Percentiles rank a stretch among this genome's conserved stretches.
Conservation (phyloP, 139 green algal species). For the Nannochloris sp. region DNA sequence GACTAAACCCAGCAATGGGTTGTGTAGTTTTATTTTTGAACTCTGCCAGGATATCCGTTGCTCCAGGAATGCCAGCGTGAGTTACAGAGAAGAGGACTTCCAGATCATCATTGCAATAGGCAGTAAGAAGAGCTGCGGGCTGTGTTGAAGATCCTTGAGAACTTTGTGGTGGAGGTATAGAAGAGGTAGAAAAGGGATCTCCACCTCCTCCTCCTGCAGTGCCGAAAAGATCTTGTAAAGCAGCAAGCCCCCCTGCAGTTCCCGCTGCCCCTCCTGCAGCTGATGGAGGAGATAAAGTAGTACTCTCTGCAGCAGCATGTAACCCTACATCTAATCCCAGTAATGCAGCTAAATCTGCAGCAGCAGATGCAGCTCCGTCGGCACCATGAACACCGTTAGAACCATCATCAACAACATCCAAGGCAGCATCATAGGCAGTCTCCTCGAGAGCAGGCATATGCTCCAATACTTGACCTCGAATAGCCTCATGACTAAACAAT, state of each 20-base stretch:
- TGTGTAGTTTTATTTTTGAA: slow-evolving; percentile 52
- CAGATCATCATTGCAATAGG: slow-evolving; percentile 58
- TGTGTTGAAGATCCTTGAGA: slow-evolving; percentile 5
- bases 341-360: slow-evolving; percentile 29
- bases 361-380: slow-evolving; percentile 18
- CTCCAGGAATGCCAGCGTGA: slow-evolving; percentile 38
- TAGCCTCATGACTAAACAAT: slow-evolving; percentile 53
- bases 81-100: slow-evolving; percentile 51
- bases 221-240: too few species aligned
- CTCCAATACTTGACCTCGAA: slow-evolving; percentile 69
- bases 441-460: slow-evolving; percentile 89
- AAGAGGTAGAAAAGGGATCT: not conserved
- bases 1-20: slow-evolving; percentile 64
- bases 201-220: not conserved
- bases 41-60: slow-evolving; percentile 57
- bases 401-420: not conserved
- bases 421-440: slow-evolving; percentile 44
- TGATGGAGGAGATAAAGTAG: too few species aligned
- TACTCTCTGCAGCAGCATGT: too few species aligned
- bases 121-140: slow-evolving; percentile 26
- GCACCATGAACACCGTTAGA: not conserved
- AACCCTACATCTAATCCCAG: slow-evolving; percentile 43
- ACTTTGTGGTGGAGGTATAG: not conserved
- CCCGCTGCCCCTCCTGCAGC: too few species aligned
- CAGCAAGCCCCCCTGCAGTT: too few species aligned